These are phyloP conservation scores for Leptodontidium sp. DNA, from an alignment of 2,329 filamentous ascomycete species.

Conservation along the genomic window DNA sequence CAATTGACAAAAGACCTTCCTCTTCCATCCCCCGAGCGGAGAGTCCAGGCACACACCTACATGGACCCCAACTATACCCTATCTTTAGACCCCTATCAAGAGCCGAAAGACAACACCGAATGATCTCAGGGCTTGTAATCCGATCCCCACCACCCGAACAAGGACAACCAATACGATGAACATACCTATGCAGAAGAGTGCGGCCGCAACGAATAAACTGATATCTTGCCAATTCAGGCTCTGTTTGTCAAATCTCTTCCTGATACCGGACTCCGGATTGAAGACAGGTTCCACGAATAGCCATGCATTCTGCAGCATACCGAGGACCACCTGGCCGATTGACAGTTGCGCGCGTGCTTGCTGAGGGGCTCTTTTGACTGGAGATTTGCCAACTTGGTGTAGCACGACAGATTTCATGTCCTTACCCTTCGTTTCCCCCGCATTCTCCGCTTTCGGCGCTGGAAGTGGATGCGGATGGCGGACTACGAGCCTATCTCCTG, in stretches of 20 bases:
- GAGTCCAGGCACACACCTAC: not conserved
- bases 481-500: conserved; percentile 27
- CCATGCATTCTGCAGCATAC: conserved; percentile 42
- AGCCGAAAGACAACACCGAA: conserved; percentile 22
- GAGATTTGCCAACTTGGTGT: conserved; percentile 20
- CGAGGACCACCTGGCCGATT: conserved; percentile 23
- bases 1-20: not conserved
- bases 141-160: conserved; percentile 23
- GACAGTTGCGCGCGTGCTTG: conserved; percentile 22
- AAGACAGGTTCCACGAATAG: conserved; percentile 51
- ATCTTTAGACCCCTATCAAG: conserved; percentile 23
- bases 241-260: conserved; percentile 37
- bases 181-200: conserved; percentile 42
- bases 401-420: conserved; percentile 14
- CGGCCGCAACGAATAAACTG: conserved; percentile 42
- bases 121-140: conserved; percentile 18
- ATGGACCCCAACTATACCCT: not conserved
- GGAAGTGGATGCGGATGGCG: conserved; percentile 24
- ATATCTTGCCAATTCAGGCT: conserved; percentile 43
- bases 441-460: conserved; percentile 24
- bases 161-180: conserved; percentile 36
- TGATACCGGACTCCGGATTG: conserved; percentile 41
- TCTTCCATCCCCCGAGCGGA: not conserved
- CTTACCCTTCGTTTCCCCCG: conserved; percentile 17
- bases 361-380: conserved; percentile 19